Evolutionary conservation across 495 filamentous ascomycete genomes (phyloP).

Genomic region (Aspergillus ellipticus): DNA sequence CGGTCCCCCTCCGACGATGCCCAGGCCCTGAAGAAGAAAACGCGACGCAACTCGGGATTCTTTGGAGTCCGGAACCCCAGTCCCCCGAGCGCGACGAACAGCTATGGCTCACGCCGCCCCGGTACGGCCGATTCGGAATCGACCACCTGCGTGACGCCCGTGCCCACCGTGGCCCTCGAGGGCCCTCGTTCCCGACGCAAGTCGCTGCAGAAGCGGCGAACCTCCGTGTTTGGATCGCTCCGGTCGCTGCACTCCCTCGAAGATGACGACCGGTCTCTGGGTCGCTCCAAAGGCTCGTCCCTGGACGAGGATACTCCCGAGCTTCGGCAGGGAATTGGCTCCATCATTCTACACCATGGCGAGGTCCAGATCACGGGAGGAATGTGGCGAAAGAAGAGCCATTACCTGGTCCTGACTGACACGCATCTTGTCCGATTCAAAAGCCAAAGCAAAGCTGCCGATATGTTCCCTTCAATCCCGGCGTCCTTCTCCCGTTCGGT

Average conservation of each 20-base stretch:
- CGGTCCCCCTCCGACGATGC: constrained; percentile 39
- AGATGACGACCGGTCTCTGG: constrained; percentile 42
- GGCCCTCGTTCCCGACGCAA: constrained; percentile 35
- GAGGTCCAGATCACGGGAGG: constrained; percentile 76
- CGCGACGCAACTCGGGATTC: constrained; percentile 44
- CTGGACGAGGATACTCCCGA: constrained; percentile 27
- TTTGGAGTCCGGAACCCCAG: constrained; percentile 34
- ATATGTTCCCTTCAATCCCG: constrained; percentile 55
- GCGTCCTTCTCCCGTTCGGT: constrained; percentile 37
- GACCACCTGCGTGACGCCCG: constrained; percentile 17
- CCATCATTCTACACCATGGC: constrained; percentile 61
- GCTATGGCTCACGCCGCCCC: constrained; percentile 27
- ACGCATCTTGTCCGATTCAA: constrained; percentile 80
- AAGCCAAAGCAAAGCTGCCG: constrained; percentile 65
- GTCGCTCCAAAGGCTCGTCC: constrained; percentile 32
- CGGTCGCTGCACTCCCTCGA: constrained; percentile 49
- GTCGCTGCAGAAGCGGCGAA: constrained; percentile 47
- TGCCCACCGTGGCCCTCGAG: constrained; percentile 26
- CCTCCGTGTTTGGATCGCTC: constrained; percentile 56
- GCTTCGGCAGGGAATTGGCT: constrained; percentile 36
- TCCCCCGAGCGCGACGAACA: constrained; percentile 15
- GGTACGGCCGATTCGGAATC: constrained; percentile 30
- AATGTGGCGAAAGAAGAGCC: constrained; percentile 79
- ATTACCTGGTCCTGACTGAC: constrained; percentile 88
- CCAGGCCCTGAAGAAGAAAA: constrained; percentile 33